phyloP scores from a whole-genome alignment of 78 protist genomes.

The Monosiga brevicollis region DNA sequence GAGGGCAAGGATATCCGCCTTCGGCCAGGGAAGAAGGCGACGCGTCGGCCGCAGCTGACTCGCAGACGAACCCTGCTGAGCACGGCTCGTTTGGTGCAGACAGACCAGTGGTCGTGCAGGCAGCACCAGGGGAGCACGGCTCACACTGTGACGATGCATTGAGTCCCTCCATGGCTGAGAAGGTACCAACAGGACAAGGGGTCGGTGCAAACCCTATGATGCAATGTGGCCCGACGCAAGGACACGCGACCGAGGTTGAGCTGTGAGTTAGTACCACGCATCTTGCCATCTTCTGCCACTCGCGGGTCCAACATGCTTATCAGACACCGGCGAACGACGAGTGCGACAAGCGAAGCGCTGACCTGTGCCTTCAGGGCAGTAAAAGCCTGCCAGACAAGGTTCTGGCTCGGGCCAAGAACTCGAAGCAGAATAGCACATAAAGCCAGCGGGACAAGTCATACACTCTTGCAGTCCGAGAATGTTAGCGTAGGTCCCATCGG shows the following conservation, averaged over 20 bases:
- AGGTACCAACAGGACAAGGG: constrained; percentile 33
- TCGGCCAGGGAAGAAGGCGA: neutral
- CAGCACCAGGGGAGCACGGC: neutral
- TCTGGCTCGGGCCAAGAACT: neutral
- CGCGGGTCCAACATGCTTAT: no score
- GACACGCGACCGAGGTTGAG: no score
- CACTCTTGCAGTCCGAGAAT: constrained; percentile 8
- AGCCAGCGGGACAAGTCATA: constrained; percentile 5
- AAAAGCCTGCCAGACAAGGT: neutral
- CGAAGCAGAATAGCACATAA: neutral
- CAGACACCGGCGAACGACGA: no score
- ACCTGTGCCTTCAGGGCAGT: constrained; percentile 1
- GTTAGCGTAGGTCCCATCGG: neutral
- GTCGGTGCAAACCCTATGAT: constrained; percentile 22
- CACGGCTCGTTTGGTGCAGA: neutral
- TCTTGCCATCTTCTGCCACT: no score
- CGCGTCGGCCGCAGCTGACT: neutral
- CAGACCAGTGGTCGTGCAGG: constrained; percentile 8
- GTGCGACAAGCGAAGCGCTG: no score
- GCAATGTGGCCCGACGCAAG: no score
- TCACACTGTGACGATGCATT: neutral
- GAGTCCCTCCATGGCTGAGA: constrained; percentile 6
- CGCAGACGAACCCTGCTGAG: constrained; percentile 9
- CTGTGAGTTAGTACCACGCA: no score
- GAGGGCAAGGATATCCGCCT: constrained; percentile 17